Percentiles rank a stretch among this genome's conserved stretches.
These are phyloP conservation scores for Volvox carteri DNA, from an alignment of 163 green algal species.

Conservation along the genomic window DNA sequence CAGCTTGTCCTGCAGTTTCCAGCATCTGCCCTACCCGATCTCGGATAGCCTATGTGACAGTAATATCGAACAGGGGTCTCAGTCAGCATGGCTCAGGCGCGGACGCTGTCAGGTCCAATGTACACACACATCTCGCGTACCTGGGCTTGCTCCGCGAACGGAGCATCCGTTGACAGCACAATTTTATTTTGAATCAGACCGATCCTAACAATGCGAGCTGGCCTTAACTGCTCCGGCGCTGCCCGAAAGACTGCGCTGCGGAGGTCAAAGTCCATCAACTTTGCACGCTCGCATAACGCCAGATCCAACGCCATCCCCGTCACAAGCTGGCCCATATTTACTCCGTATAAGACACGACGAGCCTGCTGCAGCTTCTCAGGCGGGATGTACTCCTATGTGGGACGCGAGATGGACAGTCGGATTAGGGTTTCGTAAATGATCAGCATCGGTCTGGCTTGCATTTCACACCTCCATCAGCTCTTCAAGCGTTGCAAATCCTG, in stretches of 20 bases:
- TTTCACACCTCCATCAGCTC: slow-evolving; percentile 74
- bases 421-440: background rate
- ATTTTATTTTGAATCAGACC: slow-evolving; percentile 94
- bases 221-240: slow-evolving; percentile 85
- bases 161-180: slow-evolving; percentile 85
- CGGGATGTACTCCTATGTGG: slow-evolving; percentile 59
- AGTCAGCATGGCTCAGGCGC: no score
- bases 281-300: background rate
- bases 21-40: slow-evolving; percentile 79
- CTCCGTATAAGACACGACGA: slow-evolving; percentile 84
- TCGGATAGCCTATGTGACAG: slow-evolving; percentile 79
- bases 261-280: slow-evolving; percentile 76
- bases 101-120: no score
- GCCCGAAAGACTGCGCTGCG: slow-evolving; percentile 85
- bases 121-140: background rate
- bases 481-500: slow-evolving; percentile 78
- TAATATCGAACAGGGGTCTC: no score
- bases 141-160: slow-evolving; percentile 87
- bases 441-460: background rate
- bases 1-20: slow-evolving; percentile 81
- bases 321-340: slow-evolving; percentile 82
- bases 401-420: background rate
- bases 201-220: slow-evolving; percentile 81
- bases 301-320: slow-evolving; percentile 37
- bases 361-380: slow-evolving; percentile 81